Evolutionary conservation across 1,284 basidiomycete species (phyloP).

Genomic region (Malassezia brasiliensis): DNA sequence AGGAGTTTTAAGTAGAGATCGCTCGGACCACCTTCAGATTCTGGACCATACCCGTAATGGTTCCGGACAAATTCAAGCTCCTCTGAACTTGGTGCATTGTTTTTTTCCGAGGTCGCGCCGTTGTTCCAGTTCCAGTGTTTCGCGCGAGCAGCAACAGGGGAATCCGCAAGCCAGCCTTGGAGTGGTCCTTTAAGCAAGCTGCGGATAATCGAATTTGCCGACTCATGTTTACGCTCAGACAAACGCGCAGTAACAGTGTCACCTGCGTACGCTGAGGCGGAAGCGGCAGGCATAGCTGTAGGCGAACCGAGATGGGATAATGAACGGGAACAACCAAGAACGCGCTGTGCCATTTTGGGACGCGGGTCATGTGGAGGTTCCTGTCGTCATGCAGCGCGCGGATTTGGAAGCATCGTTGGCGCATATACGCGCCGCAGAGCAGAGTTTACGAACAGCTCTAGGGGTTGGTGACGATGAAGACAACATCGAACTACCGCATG

Average conservation of each 20-base stretch:
- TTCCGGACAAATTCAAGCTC: slow-evolving; percentile 35
- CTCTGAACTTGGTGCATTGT: slow-evolving; percentile 33
- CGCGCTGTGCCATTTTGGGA: too few relatives aligned
- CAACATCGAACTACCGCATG: background rate
- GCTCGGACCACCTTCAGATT: slow-evolving; percentile 31
- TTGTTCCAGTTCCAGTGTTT: slow-evolving; percentile 44
- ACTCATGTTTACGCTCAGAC: background rate
- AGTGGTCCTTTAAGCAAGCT: background rate
- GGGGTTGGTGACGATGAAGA: background rate
- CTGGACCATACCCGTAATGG: slow-evolving; percentile 30
- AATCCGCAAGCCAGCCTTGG: slow-evolving; percentile 21
- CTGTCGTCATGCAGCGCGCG: background rate
- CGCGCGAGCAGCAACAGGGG: slow-evolving; percentile 28
- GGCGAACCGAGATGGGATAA: too few relatives aligned
- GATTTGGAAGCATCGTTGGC: background rate
- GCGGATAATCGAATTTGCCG: background rate
- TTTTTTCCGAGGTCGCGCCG: slow-evolving; percentile 33
- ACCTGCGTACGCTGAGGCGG: background rate
- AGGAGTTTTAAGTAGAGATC: slow-evolving; percentile 39
- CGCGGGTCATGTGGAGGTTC: background rate
- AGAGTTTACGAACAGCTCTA: background rate
- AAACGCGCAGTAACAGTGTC: background rate
- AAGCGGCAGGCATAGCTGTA: background rate
- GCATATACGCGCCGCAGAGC: background rate
- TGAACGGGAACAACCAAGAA: too few relatives aligned